Evolutionary conservation across 208 protist genomes (phyloP).

Genomic region (Crithidia brevicula): DNA sequence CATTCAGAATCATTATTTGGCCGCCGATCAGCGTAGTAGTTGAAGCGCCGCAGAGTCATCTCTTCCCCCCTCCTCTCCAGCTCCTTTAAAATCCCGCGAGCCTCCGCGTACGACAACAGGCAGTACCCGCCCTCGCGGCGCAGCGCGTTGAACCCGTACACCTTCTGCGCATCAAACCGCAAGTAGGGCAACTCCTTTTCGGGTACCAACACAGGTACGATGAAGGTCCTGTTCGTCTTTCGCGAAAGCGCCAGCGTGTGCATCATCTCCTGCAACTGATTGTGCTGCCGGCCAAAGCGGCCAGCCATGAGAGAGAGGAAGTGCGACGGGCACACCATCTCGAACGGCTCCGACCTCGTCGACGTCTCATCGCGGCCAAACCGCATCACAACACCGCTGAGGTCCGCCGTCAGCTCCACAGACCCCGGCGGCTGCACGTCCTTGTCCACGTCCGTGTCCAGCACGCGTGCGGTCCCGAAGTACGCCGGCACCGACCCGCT

Average conservation of each 20-base stretch:
- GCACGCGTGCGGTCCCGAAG: conserved; percentile 18
- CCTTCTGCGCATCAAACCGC: conserved; percentile 3
- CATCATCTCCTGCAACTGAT: conserved; percentile 21
- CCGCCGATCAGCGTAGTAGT: neutral
- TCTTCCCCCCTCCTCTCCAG: neutral
- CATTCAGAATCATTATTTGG: neutral
- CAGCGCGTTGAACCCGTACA: conserved; percentile 28
- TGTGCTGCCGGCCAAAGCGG: conserved; percentile 24
- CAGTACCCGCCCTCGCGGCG: conserved; percentile 21
- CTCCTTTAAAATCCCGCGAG: conserved; percentile 1
- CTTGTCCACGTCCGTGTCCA: conserved; percentile 4
- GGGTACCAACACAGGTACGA: conserved; percentile 9
- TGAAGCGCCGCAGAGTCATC: conserved; percentile 10
- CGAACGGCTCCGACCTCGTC: neutral
- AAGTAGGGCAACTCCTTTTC: neutral
- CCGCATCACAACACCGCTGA: neutral
- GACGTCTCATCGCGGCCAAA: conserved; percentile 11
- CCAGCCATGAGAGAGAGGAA: conserved; percentile 16
- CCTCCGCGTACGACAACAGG: conserved; percentile 20
- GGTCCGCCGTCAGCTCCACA: neutral
- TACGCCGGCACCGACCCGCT: neutral
- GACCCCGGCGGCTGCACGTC: conserved; percentile 14
- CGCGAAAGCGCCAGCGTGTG: conserved; percentile 12
- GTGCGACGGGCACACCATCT: conserved; percentile 7
- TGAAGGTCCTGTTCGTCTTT: conserved; percentile 11